phyloP scores from a whole-genome alignment of 495 filamentous ascomycete genomes.

The Stereocaulon alpinum region DNA sequence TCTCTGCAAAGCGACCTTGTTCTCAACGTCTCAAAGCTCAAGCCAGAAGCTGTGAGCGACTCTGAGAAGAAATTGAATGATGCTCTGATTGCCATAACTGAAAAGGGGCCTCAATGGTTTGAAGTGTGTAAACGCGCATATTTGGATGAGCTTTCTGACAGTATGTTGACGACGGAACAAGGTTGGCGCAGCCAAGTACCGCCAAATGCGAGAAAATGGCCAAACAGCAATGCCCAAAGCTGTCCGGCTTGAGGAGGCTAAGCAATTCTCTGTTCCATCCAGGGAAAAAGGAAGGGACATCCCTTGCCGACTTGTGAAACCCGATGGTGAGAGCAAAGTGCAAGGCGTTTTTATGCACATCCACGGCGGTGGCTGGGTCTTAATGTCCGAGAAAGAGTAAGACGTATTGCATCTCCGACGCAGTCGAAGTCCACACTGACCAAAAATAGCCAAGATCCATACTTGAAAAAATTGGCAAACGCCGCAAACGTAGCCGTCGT shows the following conservation, averaged over 20 bases:
- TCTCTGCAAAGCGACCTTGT: constrained; percentile 1
- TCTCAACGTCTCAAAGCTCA: constrained; percentile 3
- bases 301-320: constrained; percentile 38
- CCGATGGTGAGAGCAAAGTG: constrained; percentile 29
- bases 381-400: constrained; percentile 24
- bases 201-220: constrained; percentile 36
- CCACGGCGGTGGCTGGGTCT: constrained; percentile 45
- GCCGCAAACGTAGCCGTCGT: constrained; percentile 34
- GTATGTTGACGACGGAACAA: constrained; percentile 4
- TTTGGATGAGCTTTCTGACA: not conserved
- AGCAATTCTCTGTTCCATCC: constrained; percentile 38
- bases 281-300: constrained; percentile 38
- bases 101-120: constrained; percentile 19
- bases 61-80: not conserved
- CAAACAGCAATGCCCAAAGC: constrained; percentile 35
- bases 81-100: constrained; percentile 4
- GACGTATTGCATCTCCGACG: no score
- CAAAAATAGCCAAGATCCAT: constrained; percentile 28
- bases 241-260: constrained; percentile 27
- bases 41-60: constrained; percentile 3
- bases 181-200: constrained; percentile 35
- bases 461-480: constrained; percentile 35
- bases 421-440: not conserved
- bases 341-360: constrained; percentile 42
- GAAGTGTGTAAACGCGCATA: not conserved